Percentiles rank a stretch among this genome's conserved stretches.
Evolutionary conservation across 441 rosid genomes (phyloP).

Genomic region (Melastoma candidum): DNA sequence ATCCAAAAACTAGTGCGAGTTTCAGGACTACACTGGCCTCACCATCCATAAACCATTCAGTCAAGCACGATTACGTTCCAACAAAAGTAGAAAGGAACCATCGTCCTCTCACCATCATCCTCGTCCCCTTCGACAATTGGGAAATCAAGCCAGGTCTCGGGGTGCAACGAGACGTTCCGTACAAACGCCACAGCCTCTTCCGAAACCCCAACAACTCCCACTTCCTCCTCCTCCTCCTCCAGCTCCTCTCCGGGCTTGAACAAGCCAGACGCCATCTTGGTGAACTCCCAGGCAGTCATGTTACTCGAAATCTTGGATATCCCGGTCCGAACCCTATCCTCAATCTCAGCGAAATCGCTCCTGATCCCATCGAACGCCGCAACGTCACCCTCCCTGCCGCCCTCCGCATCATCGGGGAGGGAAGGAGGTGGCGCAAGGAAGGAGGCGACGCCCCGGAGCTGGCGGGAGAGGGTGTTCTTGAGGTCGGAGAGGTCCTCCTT

Average conservation of each 20-base stretch:
- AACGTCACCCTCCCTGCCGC: constrained; percentile 16
- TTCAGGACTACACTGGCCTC: too few relatives aligned
- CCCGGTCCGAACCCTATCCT: constrained; percentile 68
- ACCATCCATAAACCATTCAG: too few relatives aligned
- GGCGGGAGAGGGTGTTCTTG: constrained; percentile 65
- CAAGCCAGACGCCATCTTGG: constrained; percentile 77
- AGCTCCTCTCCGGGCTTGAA: constrained; percentile 57
- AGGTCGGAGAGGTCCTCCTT: constrained; percentile 86
- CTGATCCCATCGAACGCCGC: constrained; percentile 53
- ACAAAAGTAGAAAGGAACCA: too few relatives aligned
- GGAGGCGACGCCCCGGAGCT: constrained; percentile 96
- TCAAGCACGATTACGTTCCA: too few relatives aligned
- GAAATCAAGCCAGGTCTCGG: constrained; percentile 88
- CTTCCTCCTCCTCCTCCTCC: constrained; percentile 21
- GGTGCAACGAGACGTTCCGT: constrained; percentile 69
- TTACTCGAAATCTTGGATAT: constrained; percentile 73
- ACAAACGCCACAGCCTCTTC: constrained; percentile 73
- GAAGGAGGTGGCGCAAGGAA: constrained; percentile 65
- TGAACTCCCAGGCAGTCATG: constrained; percentile 58
- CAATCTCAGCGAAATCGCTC: constrained; percentile 85
- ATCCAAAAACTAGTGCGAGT: too few relatives aligned
- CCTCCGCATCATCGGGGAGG: too few relatives aligned
- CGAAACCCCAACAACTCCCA: constrained; percentile 47
- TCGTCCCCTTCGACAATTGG: constrained; percentile 38
- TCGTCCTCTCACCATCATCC: constrained; percentile 43